Percentiles rank a stretch among this genome's conserved stretches.
These are phyloP conservation scores for Phylloporus rhodoxanthus DNA, from an alignment of 768 basidiomycete species.

Conservation along the genomic window DNA sequence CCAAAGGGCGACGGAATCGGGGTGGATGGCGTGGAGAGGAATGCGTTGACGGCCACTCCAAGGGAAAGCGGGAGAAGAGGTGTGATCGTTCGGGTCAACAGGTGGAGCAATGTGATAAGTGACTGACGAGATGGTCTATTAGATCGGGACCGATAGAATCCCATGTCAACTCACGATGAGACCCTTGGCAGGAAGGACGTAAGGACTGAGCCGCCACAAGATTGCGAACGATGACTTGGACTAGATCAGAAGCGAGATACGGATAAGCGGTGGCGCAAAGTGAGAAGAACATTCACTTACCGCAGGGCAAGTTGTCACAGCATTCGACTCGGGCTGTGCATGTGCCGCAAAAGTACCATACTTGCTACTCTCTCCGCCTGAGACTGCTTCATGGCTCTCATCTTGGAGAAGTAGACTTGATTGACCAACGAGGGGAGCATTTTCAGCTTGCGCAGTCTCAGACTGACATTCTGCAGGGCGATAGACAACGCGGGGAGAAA, in stretches of 20 bases:
- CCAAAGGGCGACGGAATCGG: constrained; percentile 22
- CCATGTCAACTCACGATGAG: constrained; percentile 17
- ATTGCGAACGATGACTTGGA: constrained; percentile 12
- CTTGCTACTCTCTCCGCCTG: constrained; percentile 41
- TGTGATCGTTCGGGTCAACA: constrained; percentile 74
- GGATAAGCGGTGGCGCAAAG: background rate
- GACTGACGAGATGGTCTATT: constrained; percentile 34
- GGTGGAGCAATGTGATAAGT: constrained; percentile 63
- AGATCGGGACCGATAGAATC: background rate
- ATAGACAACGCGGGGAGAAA: constrained; percentile 62
- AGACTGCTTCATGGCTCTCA: constrained; percentile 35
- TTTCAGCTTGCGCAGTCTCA: constrained; percentile 16
- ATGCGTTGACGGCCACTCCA: constrained; percentile 36
- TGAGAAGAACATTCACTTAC: constrained; percentile 6
- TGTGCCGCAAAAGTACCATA: constrained; percentile 65
- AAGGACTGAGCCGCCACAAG: constrained; percentile 16
- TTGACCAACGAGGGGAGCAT: constrained; percentile 26
- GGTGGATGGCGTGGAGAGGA: constrained; percentile 13
- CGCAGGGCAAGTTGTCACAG: background rate
- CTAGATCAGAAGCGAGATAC: background rate
- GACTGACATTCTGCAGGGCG: constrained; percentile 26
- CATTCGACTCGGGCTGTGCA: constrained; percentile 8
- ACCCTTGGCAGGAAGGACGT: constrained; percentile 18
- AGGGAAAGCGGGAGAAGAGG: constrained; percentile 64
- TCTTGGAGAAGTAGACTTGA: constrained; percentile 54